A percentile compares a stretch with the other conserved stretches of the same genome.
phyloP scores from a whole-genome alignment of 169 alveolate species.

The Cryptosporidium xiaoi region DNA sequence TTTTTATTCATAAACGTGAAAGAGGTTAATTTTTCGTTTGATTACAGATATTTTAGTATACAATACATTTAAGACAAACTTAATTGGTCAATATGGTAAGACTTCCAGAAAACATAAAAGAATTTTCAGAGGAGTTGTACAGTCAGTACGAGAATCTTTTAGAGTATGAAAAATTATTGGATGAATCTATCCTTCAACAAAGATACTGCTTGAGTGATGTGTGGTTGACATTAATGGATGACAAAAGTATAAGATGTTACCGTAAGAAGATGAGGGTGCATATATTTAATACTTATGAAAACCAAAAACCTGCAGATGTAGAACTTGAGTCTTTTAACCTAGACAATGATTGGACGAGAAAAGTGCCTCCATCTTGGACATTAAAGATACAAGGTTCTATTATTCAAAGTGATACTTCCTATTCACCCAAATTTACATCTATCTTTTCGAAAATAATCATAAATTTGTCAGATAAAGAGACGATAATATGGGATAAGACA shows the following conservation, averaged over 20 bases:
- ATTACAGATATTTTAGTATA: too few relatives aligned
- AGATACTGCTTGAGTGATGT: slow-evolving; percentile 71
- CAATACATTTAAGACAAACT: not conserved
- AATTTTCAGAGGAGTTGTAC: slow-evolving; percentile 40
- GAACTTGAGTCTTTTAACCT: slow-evolving; percentile 60
- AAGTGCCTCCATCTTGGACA: slow-evolving; percentile 76
- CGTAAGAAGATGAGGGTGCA: slow-evolving; percentile 75
- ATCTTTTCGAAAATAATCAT: slow-evolving; percentile 70
- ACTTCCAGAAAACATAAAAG: slow-evolving; percentile 59
- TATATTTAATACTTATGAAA: slow-evolving; percentile 75
- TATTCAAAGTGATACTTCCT: slow-evolving; percentile 58
- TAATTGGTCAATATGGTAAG: slow-evolving; percentile 24
- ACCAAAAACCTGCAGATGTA: slow-evolving; percentile 64
- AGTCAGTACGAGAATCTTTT: slow-evolving; percentile 48
- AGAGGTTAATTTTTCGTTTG: too few relatives aligned
- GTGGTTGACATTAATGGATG: slow-evolving; percentile 70
- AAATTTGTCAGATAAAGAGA: slow-evolving; percentile 74
- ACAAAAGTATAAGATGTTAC: slow-evolving; percentile 69
- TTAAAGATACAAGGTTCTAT: slow-evolving; percentile 76
- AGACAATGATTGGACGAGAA: slow-evolving; percentile 71
- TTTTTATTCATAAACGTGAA: too few relatives aligned
- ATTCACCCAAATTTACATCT: slow-evolving; percentile 73
- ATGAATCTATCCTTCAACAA: slow-evolving; percentile 65
- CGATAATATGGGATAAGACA: slow-evolving; percentile 74
- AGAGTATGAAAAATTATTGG: slow-evolving; percentile 61